Evolutionary conservation across 225 moss, liverwort and hornwort genomes (phyloP).

Genomic region (Pseudisothecium myosuroides): DNA sequence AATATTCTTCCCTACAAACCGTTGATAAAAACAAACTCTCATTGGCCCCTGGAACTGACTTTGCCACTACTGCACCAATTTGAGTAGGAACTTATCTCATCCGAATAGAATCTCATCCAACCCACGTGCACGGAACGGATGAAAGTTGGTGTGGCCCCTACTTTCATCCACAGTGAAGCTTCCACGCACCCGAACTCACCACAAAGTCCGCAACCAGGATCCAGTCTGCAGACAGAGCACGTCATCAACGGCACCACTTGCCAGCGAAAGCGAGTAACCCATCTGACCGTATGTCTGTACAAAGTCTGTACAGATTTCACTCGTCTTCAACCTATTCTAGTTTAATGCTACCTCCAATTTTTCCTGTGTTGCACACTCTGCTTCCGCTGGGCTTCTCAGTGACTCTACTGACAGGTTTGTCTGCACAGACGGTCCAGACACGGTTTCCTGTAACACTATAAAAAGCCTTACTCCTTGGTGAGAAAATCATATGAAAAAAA

Average conservation of each 20-base stretch:
- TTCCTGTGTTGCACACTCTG: not conserved
- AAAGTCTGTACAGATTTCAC: not conserved
- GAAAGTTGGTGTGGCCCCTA: not conserved
- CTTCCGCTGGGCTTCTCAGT: not conserved
- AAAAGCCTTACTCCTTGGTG: too few relatives aligned
- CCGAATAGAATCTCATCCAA: not conserved
- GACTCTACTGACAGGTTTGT: not conserved
- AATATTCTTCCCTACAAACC: not conserved
- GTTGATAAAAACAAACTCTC: not conserved
- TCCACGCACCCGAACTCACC: not conserved
- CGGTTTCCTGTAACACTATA: not conserved
- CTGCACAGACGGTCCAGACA: not conserved
- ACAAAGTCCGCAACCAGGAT: not conserved
- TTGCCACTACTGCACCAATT: not conserved
- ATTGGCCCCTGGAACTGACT: not conserved
- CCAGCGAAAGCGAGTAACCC: not conserved
- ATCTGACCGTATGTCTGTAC: not conserved
- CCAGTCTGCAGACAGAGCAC: not conserved
- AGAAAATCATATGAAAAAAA: not conserved
- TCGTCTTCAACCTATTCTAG: not conserved
- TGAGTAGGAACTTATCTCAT: not conserved
- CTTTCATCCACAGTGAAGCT: not conserved
- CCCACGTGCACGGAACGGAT: not conserved
- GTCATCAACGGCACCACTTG: not conserved
- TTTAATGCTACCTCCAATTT: not conserved